Conservation (phyloP, 1,284 basidiomycete genomes). For the Mycosarcoma mackinlayi region DNA sequence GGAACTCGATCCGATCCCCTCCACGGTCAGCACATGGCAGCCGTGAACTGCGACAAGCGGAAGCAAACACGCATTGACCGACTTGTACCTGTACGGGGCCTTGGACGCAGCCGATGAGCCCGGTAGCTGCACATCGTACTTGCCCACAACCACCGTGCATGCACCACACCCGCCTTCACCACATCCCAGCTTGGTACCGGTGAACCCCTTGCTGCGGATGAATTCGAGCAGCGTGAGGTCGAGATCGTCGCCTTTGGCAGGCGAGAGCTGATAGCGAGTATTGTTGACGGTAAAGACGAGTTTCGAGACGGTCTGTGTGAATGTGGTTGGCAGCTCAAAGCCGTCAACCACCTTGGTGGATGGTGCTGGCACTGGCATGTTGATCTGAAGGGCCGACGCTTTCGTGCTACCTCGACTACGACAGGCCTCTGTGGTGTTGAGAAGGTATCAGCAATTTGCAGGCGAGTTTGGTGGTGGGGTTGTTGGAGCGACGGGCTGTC, state of each 20-base stretch:
- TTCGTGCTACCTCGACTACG: no score
- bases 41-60: conserved; percentile 67
- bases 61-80: conserved; percentile 69
- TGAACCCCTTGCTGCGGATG: conserved; percentile 66
- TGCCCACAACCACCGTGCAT: conserved; percentile 66
- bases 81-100: conserved; percentile 62
- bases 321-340: conserved; percentile 37
- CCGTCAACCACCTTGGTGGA: conserved; percentile 29
- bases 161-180: conserved; percentile 69
- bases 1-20: conserved; percentile 65
- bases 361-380: conserved; percentile 29
- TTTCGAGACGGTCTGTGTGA: conserved; percentile 28
- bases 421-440: no score
- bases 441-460: no score
- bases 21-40: conserved; percentile 68
- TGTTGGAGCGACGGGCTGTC: no score
- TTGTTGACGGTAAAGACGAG: conserved; percentile 53
- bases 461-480: no score
- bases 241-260: conserved; percentile 43
- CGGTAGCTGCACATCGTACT: conserved; percentile 22
- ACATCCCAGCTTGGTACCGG: conserved; percentile 69
- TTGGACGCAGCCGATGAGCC: conserved; percentile 8
- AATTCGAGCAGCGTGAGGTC: conserved; percentile 67
- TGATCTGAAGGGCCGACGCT: background rate
- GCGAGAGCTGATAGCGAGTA: conserved; percentile 43